phyloP scores from a whole-genome alignment of 805 yeast genomes.

The Candida alai region DNA sequence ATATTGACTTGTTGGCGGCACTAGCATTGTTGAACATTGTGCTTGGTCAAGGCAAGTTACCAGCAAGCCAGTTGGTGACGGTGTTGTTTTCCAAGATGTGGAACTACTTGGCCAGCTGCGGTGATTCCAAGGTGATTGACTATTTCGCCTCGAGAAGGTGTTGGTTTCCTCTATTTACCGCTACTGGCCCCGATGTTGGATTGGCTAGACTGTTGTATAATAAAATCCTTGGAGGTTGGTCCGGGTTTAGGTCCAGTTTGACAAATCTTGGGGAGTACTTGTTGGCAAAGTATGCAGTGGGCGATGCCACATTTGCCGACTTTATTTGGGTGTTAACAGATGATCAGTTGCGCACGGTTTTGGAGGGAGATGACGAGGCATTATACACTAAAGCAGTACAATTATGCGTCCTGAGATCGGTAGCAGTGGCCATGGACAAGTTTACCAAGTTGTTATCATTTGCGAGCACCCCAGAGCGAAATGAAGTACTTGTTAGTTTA shows the following conservation, averaged over 20 bases:
- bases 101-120: slow-evolving; percentile 5
- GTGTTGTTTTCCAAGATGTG: slow-evolving; percentile 7
- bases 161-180: slow-evolving; percentile 4
- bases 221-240: slow-evolving; percentile 4
- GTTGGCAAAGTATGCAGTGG: not conserved
- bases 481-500: slow-evolving; percentile 5
- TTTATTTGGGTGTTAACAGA: slow-evolving; percentile 10
- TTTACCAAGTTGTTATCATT: slow-evolving; percentile 3
- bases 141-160: slow-evolving; percentile 8
- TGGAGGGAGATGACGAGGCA: not conserved
- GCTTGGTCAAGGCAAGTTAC: not conserved
- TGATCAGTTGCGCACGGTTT: slow-evolving; percentile 12
- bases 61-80: not conserved
- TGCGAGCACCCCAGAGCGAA: slow-evolving; percentile 1
- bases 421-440: not conserved
- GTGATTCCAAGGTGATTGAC: not conserved
- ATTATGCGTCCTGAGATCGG: slow-evolving; percentile 2
- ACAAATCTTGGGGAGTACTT: slow-evolving; percentile 2
- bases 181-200: not conserved
- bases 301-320: not conserved
- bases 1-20: slow-evolving; percentile 43
- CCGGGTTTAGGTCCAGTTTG: too few species aligned
- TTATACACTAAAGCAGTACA: slow-evolving; percentile 8
- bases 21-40: slow-evolving; percentile 8
- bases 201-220: slow-evolving; percentile 5